Evolutionary conservation across 2,329 filamentous ascomycete species (phyloP).

Genomic region (Helminthosporium solani): DNA sequence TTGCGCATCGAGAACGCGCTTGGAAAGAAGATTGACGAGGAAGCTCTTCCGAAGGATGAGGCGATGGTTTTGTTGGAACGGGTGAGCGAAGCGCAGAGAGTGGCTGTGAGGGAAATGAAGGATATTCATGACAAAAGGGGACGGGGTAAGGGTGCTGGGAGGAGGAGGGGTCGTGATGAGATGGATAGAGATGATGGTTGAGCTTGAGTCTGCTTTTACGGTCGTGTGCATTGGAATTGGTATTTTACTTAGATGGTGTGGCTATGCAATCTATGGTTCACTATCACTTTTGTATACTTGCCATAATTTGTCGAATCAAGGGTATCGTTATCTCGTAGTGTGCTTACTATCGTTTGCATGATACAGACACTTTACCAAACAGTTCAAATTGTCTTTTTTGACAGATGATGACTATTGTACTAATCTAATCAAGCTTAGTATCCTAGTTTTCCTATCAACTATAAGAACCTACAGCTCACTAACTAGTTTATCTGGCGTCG

Average conservation of each 20-base stretch:
- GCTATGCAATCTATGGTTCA: no score
- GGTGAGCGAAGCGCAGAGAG: constrained; percentile 79
- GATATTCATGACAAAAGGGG: constrained; percentile 68
- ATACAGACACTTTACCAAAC: no score
- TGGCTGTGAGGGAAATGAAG: constrained; percentile 81
- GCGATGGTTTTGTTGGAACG: constrained; percentile 77
- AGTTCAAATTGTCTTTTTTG: no score
- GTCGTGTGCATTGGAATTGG: background rate
- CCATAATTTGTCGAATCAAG: no score
- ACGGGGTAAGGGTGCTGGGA: constrained; percentile 55
- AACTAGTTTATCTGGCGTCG: no score
- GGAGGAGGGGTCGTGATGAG: constrained; percentile 57
- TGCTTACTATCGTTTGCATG: no score
- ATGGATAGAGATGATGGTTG: constrained; percentile 78
- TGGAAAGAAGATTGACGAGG: constrained; percentile 72
- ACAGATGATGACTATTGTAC: no score
- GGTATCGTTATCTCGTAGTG: no score
- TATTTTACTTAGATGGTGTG: background rate
- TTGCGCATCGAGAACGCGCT: constrained; percentile 79
- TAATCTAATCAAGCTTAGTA: no score
- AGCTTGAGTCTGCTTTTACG: background rate
- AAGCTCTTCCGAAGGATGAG: constrained; percentile 73
- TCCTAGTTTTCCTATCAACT: no score
- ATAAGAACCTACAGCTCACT: no score
- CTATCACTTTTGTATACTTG: no score